phyloP scores from a whole-genome alignment of 768 basidiomycete species.

The Exsudoporus frostii region DNA sequence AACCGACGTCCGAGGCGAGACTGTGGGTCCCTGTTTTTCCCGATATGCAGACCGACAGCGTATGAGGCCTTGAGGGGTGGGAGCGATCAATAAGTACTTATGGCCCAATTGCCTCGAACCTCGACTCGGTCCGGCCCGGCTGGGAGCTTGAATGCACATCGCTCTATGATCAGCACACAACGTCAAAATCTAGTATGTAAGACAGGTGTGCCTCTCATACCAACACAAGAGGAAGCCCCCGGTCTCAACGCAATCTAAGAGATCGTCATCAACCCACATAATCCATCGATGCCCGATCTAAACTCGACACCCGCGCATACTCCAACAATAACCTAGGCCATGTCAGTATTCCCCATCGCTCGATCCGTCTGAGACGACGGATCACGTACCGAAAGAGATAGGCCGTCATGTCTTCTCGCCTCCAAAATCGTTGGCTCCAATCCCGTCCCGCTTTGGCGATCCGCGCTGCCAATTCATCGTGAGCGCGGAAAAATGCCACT shows the following conservation, averaged over 20 bases:
- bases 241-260: not conserved
- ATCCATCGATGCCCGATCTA: conserved; percentile 43
- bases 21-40: too few relatives aligned
- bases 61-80: too few relatives aligned
- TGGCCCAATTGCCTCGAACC: too few relatives aligned
- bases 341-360: not conserved
- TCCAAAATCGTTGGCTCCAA: conserved; percentile 60
- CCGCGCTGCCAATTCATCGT: conserved; percentile 54
- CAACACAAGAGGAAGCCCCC: too few relatives aligned
- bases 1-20: too few relatives aligned
- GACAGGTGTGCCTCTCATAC: too few relatives aligned
- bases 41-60: too few relatives aligned
- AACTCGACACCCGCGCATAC: conserved; percentile 50
- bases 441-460: conserved; percentile 55
- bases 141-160: too few relatives aligned
- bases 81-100: too few relatives aligned
- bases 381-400: conserved; percentile 52
- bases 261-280: conserved; percentile 20
- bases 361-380: not conserved
- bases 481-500: conserved; percentile 68
- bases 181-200: too few relatives aligned
- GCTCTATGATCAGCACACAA: too few relatives aligned
- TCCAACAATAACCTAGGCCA: conserved; percentile 46
- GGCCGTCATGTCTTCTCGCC: conserved; percentile 55
- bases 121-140: too few relatives aligned